phyloP scores from a whole-genome alignment of 2,329 filamentous ascomycete species.

The Aphanoascus verrucosus region DNA sequence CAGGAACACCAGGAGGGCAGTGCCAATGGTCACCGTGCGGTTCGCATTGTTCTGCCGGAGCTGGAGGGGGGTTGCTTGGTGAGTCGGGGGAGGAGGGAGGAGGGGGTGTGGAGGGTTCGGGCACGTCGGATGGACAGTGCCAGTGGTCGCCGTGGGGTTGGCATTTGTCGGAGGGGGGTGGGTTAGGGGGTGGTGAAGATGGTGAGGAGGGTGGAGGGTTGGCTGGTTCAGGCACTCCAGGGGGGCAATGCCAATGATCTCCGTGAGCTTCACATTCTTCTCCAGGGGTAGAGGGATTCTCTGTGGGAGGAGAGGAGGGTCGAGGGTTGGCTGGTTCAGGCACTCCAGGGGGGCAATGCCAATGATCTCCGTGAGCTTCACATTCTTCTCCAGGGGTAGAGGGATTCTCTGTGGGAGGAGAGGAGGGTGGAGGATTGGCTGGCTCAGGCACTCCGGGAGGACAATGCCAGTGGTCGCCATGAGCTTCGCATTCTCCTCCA shows the following conservation, averaged over 20 bases:
- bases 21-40: conserved; percentile 2
- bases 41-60: neutral
- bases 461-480: neutral
- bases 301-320: neutral
- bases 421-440: neutral
- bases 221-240: neutral
- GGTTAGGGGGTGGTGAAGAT: neutral
- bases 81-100: too few relatives aligned
- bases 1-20: conserved; percentile 1
- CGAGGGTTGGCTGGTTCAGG: conserved; percentile 4
- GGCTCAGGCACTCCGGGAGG: neutral
- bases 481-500: too few relatives aligned
- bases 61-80: neutral
- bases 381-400: neutral
- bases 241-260: neutral
- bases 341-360: conserved; percentile 6
- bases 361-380: conserved; percentile 3
- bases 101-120: conserved; percentile 2
- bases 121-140: conserved; percentile 7
- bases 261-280: neutral
- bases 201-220: neutral
- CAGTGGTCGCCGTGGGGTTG: conserved; percentile 3
- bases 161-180: neutral
- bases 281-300: neutral
- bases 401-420: neutral